Percentiles rank a stretch among this genome's conserved stretches.
These are phyloP conservation scores for Marasmius fiardii DNA, from an alignment of 1,284 basidiomycete genomes.

Conservation along the genomic window DNA sequence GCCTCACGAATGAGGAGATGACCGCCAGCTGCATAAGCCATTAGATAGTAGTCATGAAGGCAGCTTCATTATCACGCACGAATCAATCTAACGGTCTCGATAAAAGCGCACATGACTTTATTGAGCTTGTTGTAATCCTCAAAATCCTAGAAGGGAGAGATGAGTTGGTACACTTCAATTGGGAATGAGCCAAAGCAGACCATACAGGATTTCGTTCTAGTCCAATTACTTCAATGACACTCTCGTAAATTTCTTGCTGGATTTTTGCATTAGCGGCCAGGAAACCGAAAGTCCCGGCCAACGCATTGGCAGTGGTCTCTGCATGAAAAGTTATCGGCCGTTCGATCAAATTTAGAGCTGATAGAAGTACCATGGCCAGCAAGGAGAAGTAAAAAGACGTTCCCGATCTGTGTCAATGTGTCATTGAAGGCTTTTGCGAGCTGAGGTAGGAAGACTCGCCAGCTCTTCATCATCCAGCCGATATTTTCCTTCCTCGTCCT, in stretches of 20 bases:
- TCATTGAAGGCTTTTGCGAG: background rate
- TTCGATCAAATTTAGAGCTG: background rate
- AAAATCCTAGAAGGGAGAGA: slow-evolving; percentile 26
- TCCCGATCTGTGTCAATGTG: slow-evolving; percentile 40
- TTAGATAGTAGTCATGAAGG: too few species aligned
- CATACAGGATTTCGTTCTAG: slow-evolving; percentile 36
- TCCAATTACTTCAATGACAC: slow-evolving; percentile 40
- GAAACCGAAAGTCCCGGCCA: slow-evolving; percentile 45
- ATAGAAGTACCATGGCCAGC: slow-evolving; percentile 48
- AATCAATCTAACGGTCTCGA: slow-evolving; percentile 42
- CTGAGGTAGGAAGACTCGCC: slow-evolving; percentile 24
- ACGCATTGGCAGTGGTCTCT: slow-evolving; percentile 50
- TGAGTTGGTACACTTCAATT: background rate
- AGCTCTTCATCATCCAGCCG: slow-evolving; percentile 45
- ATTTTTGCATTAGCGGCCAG: slow-evolving; percentile 40
- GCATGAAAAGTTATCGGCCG: background rate
- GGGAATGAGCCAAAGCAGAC: background rate
- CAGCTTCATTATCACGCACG: slow-evolving; percentile 37
- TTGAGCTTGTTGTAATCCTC: slow-evolving; percentile 42
- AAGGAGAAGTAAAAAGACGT: slow-evolving; percentile 49
- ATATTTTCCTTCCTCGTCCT: slow-evolving; percentile 40
- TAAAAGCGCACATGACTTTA: slow-evolving; percentile 42
- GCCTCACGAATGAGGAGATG: slow-evolving; percentile 28
- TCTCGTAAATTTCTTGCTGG: slow-evolving; percentile 44
- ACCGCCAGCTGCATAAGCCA: slow-evolving; percentile 17